phyloP scores from a whole-genome alignment of 139 green algal species.

The Limnomonas spitsbergensis region DNA sequence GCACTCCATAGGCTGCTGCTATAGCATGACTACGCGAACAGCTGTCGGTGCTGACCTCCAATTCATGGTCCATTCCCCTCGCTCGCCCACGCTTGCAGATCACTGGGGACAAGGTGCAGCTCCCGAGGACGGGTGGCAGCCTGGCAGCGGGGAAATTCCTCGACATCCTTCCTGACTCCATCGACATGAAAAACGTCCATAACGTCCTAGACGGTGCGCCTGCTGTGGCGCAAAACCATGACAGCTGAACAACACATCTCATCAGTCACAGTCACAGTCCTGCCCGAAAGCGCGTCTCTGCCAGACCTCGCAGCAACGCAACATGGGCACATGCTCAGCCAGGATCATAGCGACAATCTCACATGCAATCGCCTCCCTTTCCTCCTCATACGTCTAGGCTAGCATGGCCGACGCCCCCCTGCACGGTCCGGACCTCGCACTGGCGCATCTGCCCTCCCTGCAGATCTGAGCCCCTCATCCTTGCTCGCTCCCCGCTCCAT shows the following conservation, averaged over 20 bases:
- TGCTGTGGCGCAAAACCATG: background rate
- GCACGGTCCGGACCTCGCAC: too few species aligned
- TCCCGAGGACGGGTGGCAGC: background rate
- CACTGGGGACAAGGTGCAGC: background rate
- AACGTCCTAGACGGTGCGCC: conserved; percentile 1
- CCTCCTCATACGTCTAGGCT: background rate
- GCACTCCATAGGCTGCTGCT: background rate
- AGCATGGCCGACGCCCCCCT: too few species aligned
- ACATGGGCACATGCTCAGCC: too few species aligned
- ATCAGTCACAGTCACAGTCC: too few species aligned
- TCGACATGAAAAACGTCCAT: background rate
- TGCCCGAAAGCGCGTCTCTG: too few species aligned
- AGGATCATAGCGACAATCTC: too few species aligned
- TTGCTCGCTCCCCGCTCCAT: too few species aligned
- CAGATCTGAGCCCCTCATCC: too few species aligned
- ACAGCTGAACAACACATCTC: background rate
- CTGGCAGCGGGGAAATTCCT: conserved; percentile 8
- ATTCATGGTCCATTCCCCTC: background rate
- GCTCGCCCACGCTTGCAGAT: background rate
- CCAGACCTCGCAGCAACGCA: too few species aligned
- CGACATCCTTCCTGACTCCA: background rate
- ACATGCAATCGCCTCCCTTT: too few species aligned
- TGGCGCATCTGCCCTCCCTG: too few species aligned
- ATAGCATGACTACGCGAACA: background rate
- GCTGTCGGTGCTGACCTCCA: background rate